Conservation (phyloP, 2,329 filamentous ascomycete species). For the Aspergillus sp. region DNA sequence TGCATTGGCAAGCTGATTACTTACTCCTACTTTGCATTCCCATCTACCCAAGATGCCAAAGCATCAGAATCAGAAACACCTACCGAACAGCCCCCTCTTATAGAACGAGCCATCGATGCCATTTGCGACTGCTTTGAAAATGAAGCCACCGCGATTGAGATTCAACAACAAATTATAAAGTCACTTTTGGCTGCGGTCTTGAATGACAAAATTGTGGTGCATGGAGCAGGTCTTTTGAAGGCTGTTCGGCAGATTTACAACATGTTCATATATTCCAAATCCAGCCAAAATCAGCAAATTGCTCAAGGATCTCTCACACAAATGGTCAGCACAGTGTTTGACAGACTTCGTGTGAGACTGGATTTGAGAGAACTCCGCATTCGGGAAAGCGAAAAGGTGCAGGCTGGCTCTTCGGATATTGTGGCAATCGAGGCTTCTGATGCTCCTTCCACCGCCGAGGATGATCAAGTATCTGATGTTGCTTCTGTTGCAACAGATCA, state of each 20-base stretch:
- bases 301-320: slow-evolving; percentile 96
- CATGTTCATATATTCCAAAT: slow-evolving; percentile 94
- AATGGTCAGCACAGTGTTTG: slow-evolving; percentile 98
- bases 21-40: slow-evolving; percentile 93
- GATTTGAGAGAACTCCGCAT: slow-evolving; percentile 81
- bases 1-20: slow-evolving; percentile 99
- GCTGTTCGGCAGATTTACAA: slow-evolving; percentile 98
- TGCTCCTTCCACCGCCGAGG: slow-evolving; percentile 47
- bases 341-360: slow-evolving; percentile 82
- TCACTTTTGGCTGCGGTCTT: slow-evolving; percentile 91
- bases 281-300: slow-evolving; percentile 90
- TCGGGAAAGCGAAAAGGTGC: slow-evolving; percentile 37
- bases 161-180: slow-evolving; percentile 98
- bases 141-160: slow-evolving; percentile 85
- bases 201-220: slow-evolving; percentile 98
- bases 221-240: slow-evolving; percentile 92
- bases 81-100: slow-evolving; percentile 66
- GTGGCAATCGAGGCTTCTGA: slow-evolving; percentile 41
- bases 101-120: slow-evolving; percentile 96
- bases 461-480: slow-evolving; percentile 47
- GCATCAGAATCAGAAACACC: slow-evolving; percentile 24
- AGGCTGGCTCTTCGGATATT: slow-evolving; percentile 34
- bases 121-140: slow-evolving; percentile 99
- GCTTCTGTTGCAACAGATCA: slow-evolving; percentile 38
- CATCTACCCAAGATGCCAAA: slow-evolving; percentile 42